These are phyloP conservation scores for Quercus parvula DNA, from an alignment of 306 rosid genomes.

Conservation along the genomic window DNA sequence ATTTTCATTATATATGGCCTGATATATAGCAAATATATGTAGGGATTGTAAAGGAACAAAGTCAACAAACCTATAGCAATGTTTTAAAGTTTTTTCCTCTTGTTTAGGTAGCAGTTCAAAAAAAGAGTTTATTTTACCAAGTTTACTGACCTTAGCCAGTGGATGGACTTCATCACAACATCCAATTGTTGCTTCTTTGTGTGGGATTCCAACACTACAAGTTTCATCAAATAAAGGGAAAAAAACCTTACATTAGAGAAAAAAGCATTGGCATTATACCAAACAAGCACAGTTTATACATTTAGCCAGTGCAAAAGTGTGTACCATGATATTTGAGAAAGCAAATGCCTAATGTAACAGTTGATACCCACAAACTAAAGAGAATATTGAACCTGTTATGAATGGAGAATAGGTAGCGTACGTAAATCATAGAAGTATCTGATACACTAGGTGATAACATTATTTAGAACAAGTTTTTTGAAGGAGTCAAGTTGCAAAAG, in stretches of 20 bases:
- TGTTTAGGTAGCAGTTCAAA: neutral
- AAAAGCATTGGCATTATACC: neutral
- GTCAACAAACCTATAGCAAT: neutral
- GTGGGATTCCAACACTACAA: conserved; percentile 49
- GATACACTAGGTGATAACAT: neutral
- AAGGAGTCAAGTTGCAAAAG: neutral
- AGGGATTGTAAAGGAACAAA: too few species aligned
- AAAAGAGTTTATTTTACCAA: neutral
- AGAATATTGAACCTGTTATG: neutral
- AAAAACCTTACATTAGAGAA: neutral
- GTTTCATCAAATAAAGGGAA: neutral
- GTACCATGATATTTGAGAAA: neutral
- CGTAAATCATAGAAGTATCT: neutral
- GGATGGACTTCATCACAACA: conserved; percentile 51
- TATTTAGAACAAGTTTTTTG: neutral
- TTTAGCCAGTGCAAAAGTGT: neutral
- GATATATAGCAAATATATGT: neutral
- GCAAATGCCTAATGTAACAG: neutral
- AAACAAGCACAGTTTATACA: neutral
- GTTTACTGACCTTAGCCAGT: conserved; percentile 38
- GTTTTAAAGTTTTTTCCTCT: neutral
- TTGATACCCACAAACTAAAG: neutral
- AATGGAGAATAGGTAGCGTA: neutral
- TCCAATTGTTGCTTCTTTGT: conserved; percentile 38
- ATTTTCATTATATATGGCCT: neutral